phyloP scores from a whole-genome alignment of 768 basidiomycete species.

The Hypsizygus marmoreus region DNA sequence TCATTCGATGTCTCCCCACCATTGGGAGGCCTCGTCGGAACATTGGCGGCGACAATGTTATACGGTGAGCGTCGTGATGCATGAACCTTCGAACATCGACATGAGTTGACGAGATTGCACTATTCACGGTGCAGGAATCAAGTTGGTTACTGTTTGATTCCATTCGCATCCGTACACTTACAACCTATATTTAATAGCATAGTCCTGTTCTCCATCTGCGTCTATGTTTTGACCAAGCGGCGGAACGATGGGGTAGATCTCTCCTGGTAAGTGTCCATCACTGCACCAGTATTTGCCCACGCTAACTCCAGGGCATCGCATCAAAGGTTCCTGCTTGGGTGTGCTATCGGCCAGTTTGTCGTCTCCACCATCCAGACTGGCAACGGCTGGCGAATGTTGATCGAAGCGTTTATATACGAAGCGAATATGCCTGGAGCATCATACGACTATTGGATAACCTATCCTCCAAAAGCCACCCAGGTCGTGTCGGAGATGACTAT shows the following conservation, averaged over 20 bases:
- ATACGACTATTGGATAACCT: not conserved
- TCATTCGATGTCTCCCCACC: slow-evolving; percentile 2
- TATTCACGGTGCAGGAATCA: not conserved
- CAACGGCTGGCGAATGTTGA: not conserved
- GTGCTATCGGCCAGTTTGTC: not conserved
- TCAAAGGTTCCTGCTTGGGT: not conserved
- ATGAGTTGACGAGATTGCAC: too few relatives aligned
- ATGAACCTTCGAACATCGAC: too few relatives aligned
- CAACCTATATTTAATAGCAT: too few relatives aligned
- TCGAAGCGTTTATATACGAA: not conserved
- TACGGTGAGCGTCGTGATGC: not conserved
- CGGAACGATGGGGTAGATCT: too few relatives aligned
- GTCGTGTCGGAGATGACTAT: too few relatives aligned
- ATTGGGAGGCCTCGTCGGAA: slow-evolving; percentile 1
- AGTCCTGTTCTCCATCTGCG: too few relatives aligned
- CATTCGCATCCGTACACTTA: too few relatives aligned
- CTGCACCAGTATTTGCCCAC: too few relatives aligned
- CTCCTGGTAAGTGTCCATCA: too few relatives aligned
- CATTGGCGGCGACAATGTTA: not conserved
- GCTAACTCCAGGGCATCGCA: too few relatives aligned
- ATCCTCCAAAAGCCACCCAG: not conserved
- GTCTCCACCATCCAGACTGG: not conserved
- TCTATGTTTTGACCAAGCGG: too few relatives aligned
- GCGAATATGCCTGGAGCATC: not conserved
- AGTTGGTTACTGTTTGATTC: too few relatives aligned